Percentiles rank a stretch among this genome's conserved stretches.
Conservation (phyloP, 2,329 filamentous ascomycete genomes). For the Aureobasidium subglaciale region DNA sequence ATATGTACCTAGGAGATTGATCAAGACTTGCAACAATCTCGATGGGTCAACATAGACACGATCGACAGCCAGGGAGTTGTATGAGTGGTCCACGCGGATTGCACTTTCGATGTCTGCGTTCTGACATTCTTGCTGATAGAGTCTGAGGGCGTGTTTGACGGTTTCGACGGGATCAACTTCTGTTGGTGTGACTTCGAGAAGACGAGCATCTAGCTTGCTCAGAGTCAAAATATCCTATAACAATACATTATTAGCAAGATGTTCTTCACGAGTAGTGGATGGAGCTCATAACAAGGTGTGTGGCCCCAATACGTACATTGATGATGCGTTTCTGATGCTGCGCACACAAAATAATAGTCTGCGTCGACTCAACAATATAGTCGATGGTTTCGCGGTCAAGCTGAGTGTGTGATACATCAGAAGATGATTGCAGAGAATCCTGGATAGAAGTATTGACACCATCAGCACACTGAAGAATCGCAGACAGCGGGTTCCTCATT, state of each 20-base stretch:
- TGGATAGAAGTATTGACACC: conserved; percentile 40
- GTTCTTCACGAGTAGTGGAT: conserved; percentile 13
- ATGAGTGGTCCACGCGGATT: conserved; percentile 53
- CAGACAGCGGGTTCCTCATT: conserved; percentile 37
- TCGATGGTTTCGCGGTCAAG: conserved; percentile 29
- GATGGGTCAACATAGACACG: conserved; percentile 26
- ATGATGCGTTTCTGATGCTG: conserved; percentile 21
- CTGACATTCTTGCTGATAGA: conserved; percentile 64
- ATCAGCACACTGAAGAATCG: conserved; percentile 38
- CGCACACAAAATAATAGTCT: conserved; percentile 26
- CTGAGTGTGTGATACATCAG: conserved; percentile 29
- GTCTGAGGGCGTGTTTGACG: conserved; percentile 58
- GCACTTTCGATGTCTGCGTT: conserved; percentile 56
- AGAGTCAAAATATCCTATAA: conserved; percentile 36
- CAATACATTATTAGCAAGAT: conserved; percentile 33
- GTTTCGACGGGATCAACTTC: conserved; percentile 57
- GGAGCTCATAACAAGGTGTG: too few species aligned
- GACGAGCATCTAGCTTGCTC: conserved; percentile 27
- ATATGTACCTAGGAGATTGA: conserved; percentile 26
- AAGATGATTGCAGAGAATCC: conserved; percentile 35
- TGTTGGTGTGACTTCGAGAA: conserved; percentile 54
- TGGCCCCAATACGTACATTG: not conserved
- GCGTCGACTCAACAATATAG: conserved; percentile 35
- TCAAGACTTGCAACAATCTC: conserved; percentile 25
- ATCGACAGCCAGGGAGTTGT: conserved; percentile 37